Base-by-base conservation (phyloP, 768 basidiomycete species). In the Lactarius psammicola region DNA sequence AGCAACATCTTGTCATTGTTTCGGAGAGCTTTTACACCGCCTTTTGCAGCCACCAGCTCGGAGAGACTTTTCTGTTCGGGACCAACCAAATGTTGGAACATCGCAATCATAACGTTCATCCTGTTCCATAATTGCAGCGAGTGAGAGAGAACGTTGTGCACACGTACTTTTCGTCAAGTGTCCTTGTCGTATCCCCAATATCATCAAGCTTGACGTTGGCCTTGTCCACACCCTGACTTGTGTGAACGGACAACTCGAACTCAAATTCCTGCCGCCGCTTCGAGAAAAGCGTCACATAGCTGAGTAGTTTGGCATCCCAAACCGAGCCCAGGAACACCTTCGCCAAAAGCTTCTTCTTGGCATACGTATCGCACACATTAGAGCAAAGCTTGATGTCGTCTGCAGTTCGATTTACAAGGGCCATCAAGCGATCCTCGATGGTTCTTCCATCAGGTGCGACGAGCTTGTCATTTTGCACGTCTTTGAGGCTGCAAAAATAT, bases 351-450 rank as follows among this genome's bases (percentile, higher is more conserved):
- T 60, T 65, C 68, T 75, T 76, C 71, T 75, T 75, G 4, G 64
- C 60, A 60, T 77, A 78, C 2, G 74, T 70, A 56, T 77, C 75
- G 59, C 77, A 78, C 1, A 69, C 63, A 46, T 75, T 77, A 23
- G 71, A 75, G 60, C 76, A 78, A 2, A 68, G 33, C 61, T 73
- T 72, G 65, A 78, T 76, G 44, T 77, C 75, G 5, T 73, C 59
- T 2, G 73, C 75, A 0, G 72, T 73, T n/a, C 62, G 38, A 28
- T 69, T 64, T 8, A 76, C 65, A 10, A 80, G 72, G 1, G 63
- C 65, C 36, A 76, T 72, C 66, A 81, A 62, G 5, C 78, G 75
- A 5, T 74, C 77, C 34, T 75, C 67, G 66, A 80, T 73, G 1
- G 69, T 76, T 20, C 55, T 73, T 3, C 77, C 78, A 58, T 77